Percentiles rank a stretch among this genome's conserved stretches.
These are phyloP conservation scores for Carex littledalei DNA, from an alignment of 176 grass and related monocot species.

Conservation along the genomic window DNA sequence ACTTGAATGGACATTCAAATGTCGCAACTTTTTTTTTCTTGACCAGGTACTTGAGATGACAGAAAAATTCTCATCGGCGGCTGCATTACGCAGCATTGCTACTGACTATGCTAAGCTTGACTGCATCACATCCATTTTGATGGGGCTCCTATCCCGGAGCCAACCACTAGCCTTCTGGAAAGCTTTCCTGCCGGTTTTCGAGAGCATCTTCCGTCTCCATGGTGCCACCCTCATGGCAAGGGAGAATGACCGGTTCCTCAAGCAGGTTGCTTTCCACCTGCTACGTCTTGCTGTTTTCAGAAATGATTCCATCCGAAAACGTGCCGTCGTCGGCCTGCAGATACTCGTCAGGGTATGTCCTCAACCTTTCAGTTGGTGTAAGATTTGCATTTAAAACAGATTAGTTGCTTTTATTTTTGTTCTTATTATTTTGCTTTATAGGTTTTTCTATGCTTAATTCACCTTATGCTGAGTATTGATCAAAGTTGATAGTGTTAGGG, in stretches of 20 bases:
- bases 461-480: background rate
- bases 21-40: background rate
- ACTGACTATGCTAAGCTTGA: conserved; percentile 94
- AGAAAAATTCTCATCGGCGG: conserved; percentile 85
- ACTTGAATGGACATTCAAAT: background rate
- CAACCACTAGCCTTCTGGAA: conserved; percentile 92
- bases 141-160: conserved; percentile 77
- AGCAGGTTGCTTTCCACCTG: conserved; percentile 98
- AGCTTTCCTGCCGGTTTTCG: conserved; percentile 71
- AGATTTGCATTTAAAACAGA: background rate
- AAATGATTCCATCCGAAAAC: conserved; percentile 80
- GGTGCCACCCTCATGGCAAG: conserved; percentile 88
- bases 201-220: conserved; percentile 84
- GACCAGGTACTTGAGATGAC: conserved; percentile 61
- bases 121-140: conserved; percentile 81
- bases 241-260: conserved; percentile 99
- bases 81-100: conserved; percentile 66
- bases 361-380: background rate
- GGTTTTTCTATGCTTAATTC: background rate
- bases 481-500: background rate
- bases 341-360: conserved; percentile 94
- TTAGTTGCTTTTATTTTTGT: background rate
- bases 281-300: conserved; percentile 87
- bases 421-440: background rate
- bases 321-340: conserved; percentile 78